Evolutionary conservation across 306 rosid genomes (phyloP).

Genomic region (Prunus mongolica): DNA sequence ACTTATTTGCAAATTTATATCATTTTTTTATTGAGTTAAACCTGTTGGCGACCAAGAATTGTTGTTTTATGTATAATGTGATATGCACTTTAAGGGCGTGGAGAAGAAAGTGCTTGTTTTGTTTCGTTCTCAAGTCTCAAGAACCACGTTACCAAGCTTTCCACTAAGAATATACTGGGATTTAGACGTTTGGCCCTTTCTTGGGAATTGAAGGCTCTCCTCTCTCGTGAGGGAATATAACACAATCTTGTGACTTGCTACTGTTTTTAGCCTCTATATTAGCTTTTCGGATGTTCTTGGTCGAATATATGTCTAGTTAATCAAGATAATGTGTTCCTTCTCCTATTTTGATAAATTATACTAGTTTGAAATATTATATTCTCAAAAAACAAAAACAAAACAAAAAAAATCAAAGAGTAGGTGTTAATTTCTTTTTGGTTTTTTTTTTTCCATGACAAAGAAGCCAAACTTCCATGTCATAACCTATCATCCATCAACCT

Average conservation of each 20-base stretch:
- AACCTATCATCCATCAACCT: not conserved
- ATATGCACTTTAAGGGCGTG: not conserved
- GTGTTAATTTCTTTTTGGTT: not conserved
- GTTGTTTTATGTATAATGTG: not conserved
- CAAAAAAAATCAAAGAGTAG: not conserved
- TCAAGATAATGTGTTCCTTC: accelerated
- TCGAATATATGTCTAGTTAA: too few species aligned
- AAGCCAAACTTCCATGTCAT: not conserved
- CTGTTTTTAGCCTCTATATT: not conserved
- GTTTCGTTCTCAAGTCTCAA: not conserved
- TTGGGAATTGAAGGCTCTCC: not conserved
- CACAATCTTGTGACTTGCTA: not conserved
- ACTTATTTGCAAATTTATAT: too few species aligned
- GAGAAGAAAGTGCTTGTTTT: not conserved
- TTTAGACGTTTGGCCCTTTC: not conserved
- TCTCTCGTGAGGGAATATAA: not conserved
- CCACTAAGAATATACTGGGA: not conserved
- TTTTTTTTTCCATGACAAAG: not conserved
- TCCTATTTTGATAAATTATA: too few species aligned
- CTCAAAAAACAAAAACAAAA: too few species aligned
- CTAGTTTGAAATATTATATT: too few species aligned
- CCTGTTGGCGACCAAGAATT: too few species aligned
- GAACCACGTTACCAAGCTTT: not conserved
- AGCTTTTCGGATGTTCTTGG: too few species aligned
- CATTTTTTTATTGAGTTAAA: too few species aligned